Evolutionary conservation across 306 rosid genomes (phyloP).

Genomic region (Malus sylvestris): DNA sequence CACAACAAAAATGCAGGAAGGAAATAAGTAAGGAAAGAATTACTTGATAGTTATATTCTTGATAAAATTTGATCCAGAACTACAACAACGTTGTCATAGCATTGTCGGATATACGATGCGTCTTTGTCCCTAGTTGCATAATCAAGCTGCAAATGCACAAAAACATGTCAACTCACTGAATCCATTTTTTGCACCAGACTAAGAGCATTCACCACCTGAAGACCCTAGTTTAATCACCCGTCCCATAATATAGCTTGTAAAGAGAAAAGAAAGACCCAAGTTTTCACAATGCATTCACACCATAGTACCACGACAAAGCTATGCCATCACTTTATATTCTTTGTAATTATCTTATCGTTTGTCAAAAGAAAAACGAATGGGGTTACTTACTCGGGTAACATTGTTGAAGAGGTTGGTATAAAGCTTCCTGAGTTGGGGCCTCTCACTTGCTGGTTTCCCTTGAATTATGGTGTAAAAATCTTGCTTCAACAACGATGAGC

Average conservation of each 20-base stretch:
- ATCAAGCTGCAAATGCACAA: slow-evolving; percentile 46
- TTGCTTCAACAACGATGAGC: slow-evolving; percentile 47
- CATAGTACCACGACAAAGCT: too few species aligned
- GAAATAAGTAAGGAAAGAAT: not conserved
- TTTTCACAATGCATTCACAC: too few species aligned
- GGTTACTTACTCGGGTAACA: slow-evolving; percentile 28
- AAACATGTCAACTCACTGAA: not conserved
- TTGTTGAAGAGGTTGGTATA: slow-evolving; percentile 57
- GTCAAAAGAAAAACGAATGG: not conserved
- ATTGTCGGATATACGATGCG: slow-evolving; percentile 44
- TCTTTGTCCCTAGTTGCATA: slow-evolving; percentile 81
- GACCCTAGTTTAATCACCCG: too few species aligned
- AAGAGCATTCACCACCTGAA: too few species aligned
- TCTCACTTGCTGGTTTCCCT: slow-evolving; percentile 51
- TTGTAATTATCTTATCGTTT: too few species aligned
- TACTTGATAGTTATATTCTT: slow-evolving; percentile 21
- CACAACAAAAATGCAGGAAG: not conserved
- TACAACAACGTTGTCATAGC: slow-evolving; percentile 45
- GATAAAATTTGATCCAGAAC: slow-evolving; percentile 55
- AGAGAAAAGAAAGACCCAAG: too few species aligned
- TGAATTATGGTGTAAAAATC: slow-evolving; percentile 61
- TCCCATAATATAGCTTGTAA: too few species aligned
- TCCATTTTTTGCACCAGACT: not conserved
- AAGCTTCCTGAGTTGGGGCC: slow-evolving; percentile 60
- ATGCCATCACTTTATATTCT: too few species aligned